These are phyloP conservation scores for Litsea cubeba DNA, from an alignment of 164 flowering plant species.

Conservation along the genomic window DNA sequence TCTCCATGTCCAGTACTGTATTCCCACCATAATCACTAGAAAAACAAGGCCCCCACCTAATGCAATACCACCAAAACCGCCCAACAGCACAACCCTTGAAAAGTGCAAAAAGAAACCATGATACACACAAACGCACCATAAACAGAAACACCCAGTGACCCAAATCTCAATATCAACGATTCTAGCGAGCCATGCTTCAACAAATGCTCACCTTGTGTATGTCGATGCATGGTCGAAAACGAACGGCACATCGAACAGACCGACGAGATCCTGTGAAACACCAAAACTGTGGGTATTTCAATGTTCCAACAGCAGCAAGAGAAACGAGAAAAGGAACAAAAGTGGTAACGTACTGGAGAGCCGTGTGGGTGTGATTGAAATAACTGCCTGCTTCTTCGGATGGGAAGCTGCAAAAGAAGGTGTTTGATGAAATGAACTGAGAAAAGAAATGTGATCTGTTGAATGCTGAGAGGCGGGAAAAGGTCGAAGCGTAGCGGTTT, in stretches of 20 bases:
- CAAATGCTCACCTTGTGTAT: conserved; percentile 68
- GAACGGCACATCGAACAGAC: conserved; percentile 45
- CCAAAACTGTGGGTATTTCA: too few relatives aligned
- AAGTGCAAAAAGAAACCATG: too few relatives aligned
- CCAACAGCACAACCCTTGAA: too few relatives aligned
- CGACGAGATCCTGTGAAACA: conserved; percentile 12
- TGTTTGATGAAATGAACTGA: conserved; percentile 2
- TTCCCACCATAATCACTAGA: too few relatives aligned
- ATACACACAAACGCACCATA: too few relatives aligned
- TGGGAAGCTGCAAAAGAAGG: conserved; percentile 5
- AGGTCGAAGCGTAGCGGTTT: background rate
- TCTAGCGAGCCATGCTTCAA: too few relatives aligned
- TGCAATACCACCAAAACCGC: too few relatives aligned
- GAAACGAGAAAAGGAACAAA: background rate
- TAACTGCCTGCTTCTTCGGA: conserved; percentile 6
- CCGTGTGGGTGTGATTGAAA: conserved; percentile 6
- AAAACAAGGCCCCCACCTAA: too few relatives aligned
- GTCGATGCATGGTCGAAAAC: conserved; percentile 93
- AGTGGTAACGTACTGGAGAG: conserved; percentile 13
- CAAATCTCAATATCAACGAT: too few relatives aligned
- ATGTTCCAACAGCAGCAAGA: background rate
- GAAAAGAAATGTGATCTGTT: conserved; percentile 3
- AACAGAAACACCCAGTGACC: too few relatives aligned
- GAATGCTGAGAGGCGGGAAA: background rate
- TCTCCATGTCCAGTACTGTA: background rate